Evolutionary conservation across 169 alveolate genomes (phyloP).

Genomic region (Neospora caninum): DNA sequence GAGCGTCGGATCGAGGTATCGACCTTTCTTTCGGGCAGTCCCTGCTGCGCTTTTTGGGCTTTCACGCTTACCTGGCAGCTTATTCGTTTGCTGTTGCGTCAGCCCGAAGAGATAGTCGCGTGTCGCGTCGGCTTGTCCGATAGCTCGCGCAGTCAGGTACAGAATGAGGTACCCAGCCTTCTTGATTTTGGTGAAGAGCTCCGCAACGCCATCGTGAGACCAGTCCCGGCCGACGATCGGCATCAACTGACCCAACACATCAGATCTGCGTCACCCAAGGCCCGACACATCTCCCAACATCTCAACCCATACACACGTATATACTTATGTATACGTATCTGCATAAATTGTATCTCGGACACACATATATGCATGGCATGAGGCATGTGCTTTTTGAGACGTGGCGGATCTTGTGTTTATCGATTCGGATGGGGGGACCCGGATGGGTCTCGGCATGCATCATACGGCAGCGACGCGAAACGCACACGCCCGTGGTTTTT

Average conservation of each 20-base stretch:
- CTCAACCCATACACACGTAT: not conserved
- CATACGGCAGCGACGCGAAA: no score
- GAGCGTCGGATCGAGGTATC: no score
- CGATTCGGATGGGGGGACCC: no score
- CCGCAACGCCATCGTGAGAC: constrained; percentile 97
- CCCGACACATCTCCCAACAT: not conserved
- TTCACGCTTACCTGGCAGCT: constrained; percentile 76
- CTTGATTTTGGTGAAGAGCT: constrained; percentile 88
- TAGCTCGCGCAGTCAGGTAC: constrained; percentile 97
- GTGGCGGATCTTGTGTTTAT: no score
- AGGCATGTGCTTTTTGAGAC: no score
- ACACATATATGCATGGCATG: no score
- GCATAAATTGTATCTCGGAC: no score
- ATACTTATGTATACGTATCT: not conserved
- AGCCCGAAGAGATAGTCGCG: constrained; percentile 91
- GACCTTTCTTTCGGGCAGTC: no score
- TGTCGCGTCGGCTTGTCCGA: constrained; percentile 96
- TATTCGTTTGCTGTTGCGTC: constrained; percentile 85
- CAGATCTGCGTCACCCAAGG: constrained; percentile 88
- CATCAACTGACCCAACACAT: constrained; percentile 96
- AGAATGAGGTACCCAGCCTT: constrained; percentile 95
- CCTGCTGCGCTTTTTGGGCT: no score
- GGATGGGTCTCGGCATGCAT: no score
- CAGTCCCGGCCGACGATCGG: constrained; percentile 98
- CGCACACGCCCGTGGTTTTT: not conserved